Evolutionary conservation across 805 yeast species (phyloP).

Genomic region (Myxozyma kluyveri): DNA sequence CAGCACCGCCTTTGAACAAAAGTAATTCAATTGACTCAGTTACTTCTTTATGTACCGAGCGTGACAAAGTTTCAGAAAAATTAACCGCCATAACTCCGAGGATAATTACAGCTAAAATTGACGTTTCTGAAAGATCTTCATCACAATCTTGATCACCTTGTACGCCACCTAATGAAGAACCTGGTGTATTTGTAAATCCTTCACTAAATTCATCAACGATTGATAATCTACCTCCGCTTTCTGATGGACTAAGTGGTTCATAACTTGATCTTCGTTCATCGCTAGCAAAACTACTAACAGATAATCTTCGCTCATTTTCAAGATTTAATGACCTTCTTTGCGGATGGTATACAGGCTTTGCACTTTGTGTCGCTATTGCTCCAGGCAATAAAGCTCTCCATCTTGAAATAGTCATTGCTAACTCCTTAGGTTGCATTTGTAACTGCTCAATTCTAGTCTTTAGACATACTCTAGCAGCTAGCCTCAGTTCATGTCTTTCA

Average conservation of each 20-base stretch:
- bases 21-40: conserved; percentile 17
- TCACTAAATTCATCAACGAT: conserved; percentile 19
- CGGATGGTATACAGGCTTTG: background rate
- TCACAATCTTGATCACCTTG: conserved; percentile 10
- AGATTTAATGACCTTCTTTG: conserved; percentile 1
- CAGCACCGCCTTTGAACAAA: conserved; percentile 2
- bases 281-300: conserved; percentile 3
- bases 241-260: conserved; percentile 9
- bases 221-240: conserved; percentile 4
- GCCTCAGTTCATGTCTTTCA: conserved; percentile 8
- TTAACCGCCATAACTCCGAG: conserved; percentile 21
- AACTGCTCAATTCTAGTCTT: conserved; percentile 17
- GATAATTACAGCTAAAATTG: conserved; percentile 17
- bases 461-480: conserved; percentile 20
- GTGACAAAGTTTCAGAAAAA: conserved; percentile 11
- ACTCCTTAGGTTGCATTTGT: conserved; percentile 15
- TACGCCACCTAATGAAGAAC: background rate
- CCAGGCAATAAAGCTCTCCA: conserved; percentile 28
- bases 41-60: conserved; percentile 19
- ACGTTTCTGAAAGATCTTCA: conserved; percentile 14
- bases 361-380: background rate
- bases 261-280: conserved; percentile 8
- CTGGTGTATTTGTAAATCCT: conserved; percentile 3
- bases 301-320: background rate
- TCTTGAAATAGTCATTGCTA: conserved; percentile 25